Base-by-base conservation (phyloP, 345 rosid genomes). In the Hevea brasiliensis region DNA sequence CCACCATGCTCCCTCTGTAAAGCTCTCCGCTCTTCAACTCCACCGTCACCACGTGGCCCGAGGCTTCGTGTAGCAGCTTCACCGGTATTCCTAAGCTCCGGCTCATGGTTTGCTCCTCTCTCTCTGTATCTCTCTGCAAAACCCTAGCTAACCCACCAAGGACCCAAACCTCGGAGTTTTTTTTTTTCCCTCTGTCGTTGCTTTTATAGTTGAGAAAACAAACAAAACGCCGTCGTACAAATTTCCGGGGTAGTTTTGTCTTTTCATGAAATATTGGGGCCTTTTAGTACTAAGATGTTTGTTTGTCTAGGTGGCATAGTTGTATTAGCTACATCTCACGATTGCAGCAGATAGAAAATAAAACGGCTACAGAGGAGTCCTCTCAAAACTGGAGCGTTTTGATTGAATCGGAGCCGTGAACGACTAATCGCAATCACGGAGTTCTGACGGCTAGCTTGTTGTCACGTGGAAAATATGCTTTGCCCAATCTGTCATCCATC, bases 11-110 rank as follows among this genome's bases (percentile, higher is more conserved):
- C 74, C 97, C 97, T 87, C 97, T 80, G 74, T 91, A 91, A 26
- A 88, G 92, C 85, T 91, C 97, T 18, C 97, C 94, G 74, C 93
- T 89, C 83, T 91, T 91, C 21, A 91, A 85, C 88, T 91, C 97
- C 66, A 91, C 94, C 60, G 97, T 89, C 45, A 91, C 97, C 4
- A 91, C 67, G 68, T 89, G 97, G 14, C 97, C 97, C 0, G 94
- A 87, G 9, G 97, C 91, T 77, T 91, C 97, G 81, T 91, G 97
- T 1, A 91, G 84, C 29, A 91, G 84, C 86, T 91, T 91, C 84
- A 91, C 97, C 79, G 97, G 97, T 77, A 91, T 91, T 15, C 94
- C 94, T 77, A 91, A 82, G 77, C 97, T 91, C 67, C 97, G 81
- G 70, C 97, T 91, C 97, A 91, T 91, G n/a, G 41, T 56, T 67